Base-by-base conservation (phyloP, 331 rosid species). In the Stylosanthes scabra region DNA sequence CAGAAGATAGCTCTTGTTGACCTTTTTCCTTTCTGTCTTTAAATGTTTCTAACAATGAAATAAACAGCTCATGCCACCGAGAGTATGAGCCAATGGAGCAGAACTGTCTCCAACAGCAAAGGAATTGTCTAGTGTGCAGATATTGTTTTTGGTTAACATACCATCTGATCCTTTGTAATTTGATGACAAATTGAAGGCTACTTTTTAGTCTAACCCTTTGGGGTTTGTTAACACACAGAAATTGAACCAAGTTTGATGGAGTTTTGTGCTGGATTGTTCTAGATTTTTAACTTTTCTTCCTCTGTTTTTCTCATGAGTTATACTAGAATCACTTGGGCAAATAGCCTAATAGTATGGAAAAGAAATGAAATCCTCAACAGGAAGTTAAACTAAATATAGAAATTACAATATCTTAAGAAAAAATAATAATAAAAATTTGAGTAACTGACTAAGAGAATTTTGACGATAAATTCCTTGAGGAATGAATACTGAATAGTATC, bases 51-150 rank as follows among this genome's bases (percentile, higher is more conserved):
- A 27, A 52, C 11, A n/a, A 8, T 31, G 42, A 39, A 74, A 64
- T 61, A 61, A n/a, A n/a, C n/a, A 58, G 72, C 63, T 42, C 13
- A 29, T 58, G 78, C 63, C 59, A 31, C 45, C 41, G 6, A 58
- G 40, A 54, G 59, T 74, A 80, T 62, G 68, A 66, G 71, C 52
- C 6, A 49, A 61, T 52, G 72, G 66, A 69, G 46, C 76, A 63
- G 37, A 69, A 28, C 68, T 62, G 49, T 44, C 63, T 46, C 63
- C 34, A 25, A 60, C 85, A n/a, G 45, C 66, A 50, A 29, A 44
- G 58, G 68, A 66, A 66, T 50, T 66, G 37, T 42, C 59, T 11
- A 66, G 5, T 25, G 51, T 0, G 57, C 61, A 49, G 40, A 51
- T 64, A 37, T 39, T 6, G 5, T 46, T 7, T 63, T 11, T 31